Base-by-base conservation (phyloP, 2,329 filamentous ascomycete genomes). In the Daldinia eschscholtzii region DNA sequence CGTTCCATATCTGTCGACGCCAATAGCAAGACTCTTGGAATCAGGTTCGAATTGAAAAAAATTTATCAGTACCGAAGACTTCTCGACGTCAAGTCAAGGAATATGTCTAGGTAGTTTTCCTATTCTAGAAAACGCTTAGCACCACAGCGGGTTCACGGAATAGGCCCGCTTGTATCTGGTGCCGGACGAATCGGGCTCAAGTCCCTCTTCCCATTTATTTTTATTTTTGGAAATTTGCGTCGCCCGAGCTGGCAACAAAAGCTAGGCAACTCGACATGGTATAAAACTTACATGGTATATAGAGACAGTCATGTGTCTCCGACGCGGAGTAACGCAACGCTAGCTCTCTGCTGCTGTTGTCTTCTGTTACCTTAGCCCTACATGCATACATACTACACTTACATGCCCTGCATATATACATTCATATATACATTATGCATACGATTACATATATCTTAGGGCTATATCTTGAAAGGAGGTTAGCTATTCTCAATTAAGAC, bases 401-500 rank as follows among this genome's bases (percentile, higher is more conserved):
- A 26, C 37, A 35, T 44, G 41, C 18, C 55, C 23, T 48, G 33
- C 46, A 52, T 50, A 41, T 57, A 61, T 23, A 39, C 15, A 52
- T 52, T 52, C 46, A 52, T 52, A 33, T 52, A 52, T 33, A 52
- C 46, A 52, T 52, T 52, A 41, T 37, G 39, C 26, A 23, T 42
- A 33, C 15, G 18, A 30, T 26, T 39, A 28, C 23, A 4, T 41
- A 33, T 33, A 48, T 30, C 12, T 41, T 57, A 56, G 60, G 41
- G 41, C 39, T 13, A 50, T 55, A 48, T 39, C 48, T 56, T 57
- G 26, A 39, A 59, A 44, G 42, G 23, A 39, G 33, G 15, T 60
- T 23, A 18, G 41, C 55, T 56, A 64, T 64, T 55, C 41, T 57
- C 30, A 57, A 57, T 66, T 39, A 50, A 57, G 67, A 55, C 42